Percentiles rank a stretch among this genome's conserved stretches.
These are phyloP conservation scores for Truncatella angustata DNA, from an alignment of 2,329 filamentous ascomycete species.

Conservation along the genomic window DNA sequence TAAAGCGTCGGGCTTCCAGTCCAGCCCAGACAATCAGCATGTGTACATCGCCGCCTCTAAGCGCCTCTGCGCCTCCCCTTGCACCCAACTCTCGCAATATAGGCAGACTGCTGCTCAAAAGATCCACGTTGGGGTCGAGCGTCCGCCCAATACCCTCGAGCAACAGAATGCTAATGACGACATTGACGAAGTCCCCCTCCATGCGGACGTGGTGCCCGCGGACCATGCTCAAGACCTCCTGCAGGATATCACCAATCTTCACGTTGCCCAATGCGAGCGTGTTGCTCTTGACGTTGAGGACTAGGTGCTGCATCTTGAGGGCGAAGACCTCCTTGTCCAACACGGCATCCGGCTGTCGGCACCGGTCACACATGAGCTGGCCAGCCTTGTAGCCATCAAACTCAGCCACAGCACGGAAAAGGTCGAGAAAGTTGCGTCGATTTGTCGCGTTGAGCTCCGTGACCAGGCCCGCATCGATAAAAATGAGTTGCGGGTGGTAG, in stretches of 20 bases:
- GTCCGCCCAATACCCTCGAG: constrained; percentile 91
- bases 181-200: constrained; percentile 97
- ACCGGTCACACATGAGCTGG: constrained; percentile 93
- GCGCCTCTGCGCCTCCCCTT: constrained; percentile 67
- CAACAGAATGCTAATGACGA: constrained; percentile 90
- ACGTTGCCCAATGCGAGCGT: constrained; percentile 92
- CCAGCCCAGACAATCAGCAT: constrained; percentile 93
- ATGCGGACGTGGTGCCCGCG: constrained; percentile 87
- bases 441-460: constrained; percentile 89
- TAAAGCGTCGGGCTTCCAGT: constrained; percentile 81
- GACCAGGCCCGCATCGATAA: constrained; percentile 94
- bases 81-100: constrained; percentile 86
- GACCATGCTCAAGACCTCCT: constrained; percentile 89
- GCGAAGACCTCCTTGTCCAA: constrained; percentile 89
- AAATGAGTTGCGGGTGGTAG: constrained; percentile 90
- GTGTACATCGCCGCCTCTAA: constrained; percentile 71
- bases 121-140: constrained; percentile 81
- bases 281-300: constrained; percentile 83
- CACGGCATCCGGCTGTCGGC: constrained; percentile 86
- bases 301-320: constrained; percentile 93
- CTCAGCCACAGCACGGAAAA: constrained; percentile 93
- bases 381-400: constrained; percentile 97
- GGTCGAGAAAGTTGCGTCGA: constrained; percentile 85
- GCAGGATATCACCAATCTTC: constrained; percentile 92
- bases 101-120: constrained; percentile 82